phyloP scores from a whole-genome alignment of 2,329 filamentous ascomycete genomes.

The Dothiorella sarmentorum region DNA sequence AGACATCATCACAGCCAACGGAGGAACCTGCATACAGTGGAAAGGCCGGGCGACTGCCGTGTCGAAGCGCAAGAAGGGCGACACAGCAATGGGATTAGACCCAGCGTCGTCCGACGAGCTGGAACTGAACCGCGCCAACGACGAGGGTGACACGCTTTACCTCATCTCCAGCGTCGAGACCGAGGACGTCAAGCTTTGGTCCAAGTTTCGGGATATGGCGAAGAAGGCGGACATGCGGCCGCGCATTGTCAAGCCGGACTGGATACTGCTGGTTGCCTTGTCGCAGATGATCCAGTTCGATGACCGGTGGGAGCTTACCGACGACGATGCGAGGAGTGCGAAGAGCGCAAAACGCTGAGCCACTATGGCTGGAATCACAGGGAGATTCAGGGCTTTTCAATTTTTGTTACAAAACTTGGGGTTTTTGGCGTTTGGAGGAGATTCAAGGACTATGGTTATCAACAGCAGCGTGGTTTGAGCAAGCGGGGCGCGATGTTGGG shows the following conservation, averaged over 20 bases:
- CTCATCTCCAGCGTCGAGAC: conserved; percentile 66
- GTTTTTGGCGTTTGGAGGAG: neutral
- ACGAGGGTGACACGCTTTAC: conserved; percentile 59
- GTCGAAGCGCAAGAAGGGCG: conserved; percentile 39
- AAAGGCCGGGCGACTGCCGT: conserved; percentile 65
- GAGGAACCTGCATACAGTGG: conserved; percentile 77
- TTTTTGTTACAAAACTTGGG: neutral
- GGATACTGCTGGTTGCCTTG: conserved; percentile 88
- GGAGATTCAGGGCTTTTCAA: too few relatives aligned
- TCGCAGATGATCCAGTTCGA: conserved; percentile 62
- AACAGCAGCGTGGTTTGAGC: too few relatives aligned
- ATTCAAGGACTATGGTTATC: too few relatives aligned
- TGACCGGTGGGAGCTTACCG: conserved; percentile 9
- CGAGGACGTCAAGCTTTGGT: conserved; percentile 73
- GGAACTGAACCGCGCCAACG: conserved; percentile 50
- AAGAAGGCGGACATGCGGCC: conserved; percentile 73
- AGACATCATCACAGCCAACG: conserved; percentile 82
- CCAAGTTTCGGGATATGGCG: conserved; percentile 75
- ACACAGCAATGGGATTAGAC: conserved; percentile 24
- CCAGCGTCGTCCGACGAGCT: conserved; percentile 49
- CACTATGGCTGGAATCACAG: neutral
- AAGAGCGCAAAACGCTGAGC: conserved; percentile 2
- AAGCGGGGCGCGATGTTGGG: neutral
- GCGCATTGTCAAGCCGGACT: conserved; percentile 78
- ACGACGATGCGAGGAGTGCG: neutral